Conservation (phyloP, 371 early-diverging fungal species). For the Encephalitozoon cuniculi region DNA sequence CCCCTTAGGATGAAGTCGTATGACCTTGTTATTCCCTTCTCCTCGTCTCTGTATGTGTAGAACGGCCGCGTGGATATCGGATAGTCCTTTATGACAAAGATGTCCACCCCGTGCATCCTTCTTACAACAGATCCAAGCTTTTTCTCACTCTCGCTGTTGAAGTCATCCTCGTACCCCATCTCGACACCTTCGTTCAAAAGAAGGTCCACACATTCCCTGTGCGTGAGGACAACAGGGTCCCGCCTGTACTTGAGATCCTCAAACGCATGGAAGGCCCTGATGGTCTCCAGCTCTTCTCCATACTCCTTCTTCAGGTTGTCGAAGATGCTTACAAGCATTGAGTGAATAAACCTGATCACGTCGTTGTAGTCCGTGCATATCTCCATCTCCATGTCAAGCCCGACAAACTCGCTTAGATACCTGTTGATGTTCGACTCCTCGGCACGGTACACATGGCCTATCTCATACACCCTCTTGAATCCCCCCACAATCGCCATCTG, state of each 20-base stretch:
- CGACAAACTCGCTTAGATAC: slow-evolving; percentile 98
- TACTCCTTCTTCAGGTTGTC: slow-evolving; percentile 72
- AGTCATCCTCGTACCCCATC: slow-evolving; percentile 68
- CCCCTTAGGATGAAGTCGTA: slow-evolving; percentile 99
- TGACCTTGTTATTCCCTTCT: slow-evolving; percentile 74
- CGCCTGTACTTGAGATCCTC: slow-evolving; percentile 76
- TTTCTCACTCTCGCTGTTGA: slow-evolving; percentile 78
- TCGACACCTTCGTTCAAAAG: slow-evolving; percentile 76
- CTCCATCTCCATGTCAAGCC: slow-evolving; percentile 98
- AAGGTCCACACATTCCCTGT: slow-evolving; percentile 78
- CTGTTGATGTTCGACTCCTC: slow-evolving; percentile 95
- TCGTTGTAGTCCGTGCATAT: slow-evolving; percentile 93
- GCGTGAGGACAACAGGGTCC: slow-evolving; percentile 76
- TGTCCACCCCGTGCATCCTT: slow-evolving; percentile 87
- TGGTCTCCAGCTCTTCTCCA: slow-evolving; percentile 71
- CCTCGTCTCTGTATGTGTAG: slow-evolving; percentile 89
- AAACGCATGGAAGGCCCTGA: slow-evolving; percentile 79
- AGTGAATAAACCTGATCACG: slow-evolving; percentile 77
- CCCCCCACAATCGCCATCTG: slow-evolving; percentile 96
- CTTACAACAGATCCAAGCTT: slow-evolving; percentile 80
- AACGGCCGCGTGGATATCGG: slow-evolving; percentile 88
- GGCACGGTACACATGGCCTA: slow-evolving; percentile 97
- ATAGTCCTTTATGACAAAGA: slow-evolving; percentile 97
- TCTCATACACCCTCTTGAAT: slow-evolving; percentile 92
- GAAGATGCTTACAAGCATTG: slow-evolving; percentile 80